A percentile compares a stretch with the other conserved stretches of the same genome.
These are phyloP conservation scores for Podila clonocystis DNA, from an alignment of 192 early-diverging fungal genomes.

Conservation along the genomic window DNA sequence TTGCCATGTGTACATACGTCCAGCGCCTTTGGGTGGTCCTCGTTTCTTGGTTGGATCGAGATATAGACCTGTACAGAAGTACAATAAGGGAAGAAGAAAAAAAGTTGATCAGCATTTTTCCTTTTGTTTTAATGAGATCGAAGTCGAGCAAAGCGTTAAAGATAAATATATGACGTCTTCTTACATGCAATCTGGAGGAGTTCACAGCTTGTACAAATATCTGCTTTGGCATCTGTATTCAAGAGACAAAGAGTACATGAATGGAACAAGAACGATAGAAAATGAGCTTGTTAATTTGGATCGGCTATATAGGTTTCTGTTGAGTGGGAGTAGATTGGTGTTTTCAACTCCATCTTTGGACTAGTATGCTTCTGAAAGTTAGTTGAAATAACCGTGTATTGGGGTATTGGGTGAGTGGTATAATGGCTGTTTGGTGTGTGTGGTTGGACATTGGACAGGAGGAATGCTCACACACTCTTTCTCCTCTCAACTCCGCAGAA, in stretches of 20 bases:
- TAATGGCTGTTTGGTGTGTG: too few species aligned
- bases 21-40: slow-evolving; percentile 50
- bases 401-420: too few species aligned
- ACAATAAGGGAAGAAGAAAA: not conserved
- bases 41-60: slow-evolving; percentile 49
- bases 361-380: too few species aligned
- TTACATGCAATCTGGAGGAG: slow-evolving; percentile 44
- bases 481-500: too few species aligned
- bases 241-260: not conserved
- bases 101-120: too few species aligned
- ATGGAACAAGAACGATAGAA: not conserved
- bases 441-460: too few species aligned
- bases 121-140: too few species aligned
- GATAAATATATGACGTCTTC: not conserved
- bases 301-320: not conserved
- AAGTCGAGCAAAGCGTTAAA: too few species aligned
- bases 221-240: slow-evolving; percentile 38
- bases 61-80: slow-evolving; percentile 25
- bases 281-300: not conserved
- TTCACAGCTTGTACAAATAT: slow-evolving; percentile 44
- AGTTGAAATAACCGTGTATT: too few species aligned
- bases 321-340: too few species aligned
- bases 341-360: too few species aligned
- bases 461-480: too few species aligned
- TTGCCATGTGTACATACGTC: slow-evolving; percentile 29